phyloP scores from a whole-genome alignment of 2,329 filamentous ascomycete species.

The Colletotrichum falcatum region DNA sequence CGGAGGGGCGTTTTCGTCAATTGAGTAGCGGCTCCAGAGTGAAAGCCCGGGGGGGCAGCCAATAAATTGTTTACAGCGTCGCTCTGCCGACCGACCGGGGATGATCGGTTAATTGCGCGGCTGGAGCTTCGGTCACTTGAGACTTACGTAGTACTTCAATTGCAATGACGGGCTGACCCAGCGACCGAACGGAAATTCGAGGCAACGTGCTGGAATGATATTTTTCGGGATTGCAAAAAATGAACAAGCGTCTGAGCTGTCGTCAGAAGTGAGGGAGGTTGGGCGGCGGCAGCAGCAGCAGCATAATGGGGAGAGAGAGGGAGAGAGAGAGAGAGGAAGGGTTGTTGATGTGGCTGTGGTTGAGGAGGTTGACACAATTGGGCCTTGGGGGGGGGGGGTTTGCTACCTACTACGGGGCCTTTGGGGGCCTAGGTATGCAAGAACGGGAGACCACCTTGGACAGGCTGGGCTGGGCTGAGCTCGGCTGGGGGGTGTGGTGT shows the following conservation, averaged over 20 bases:
- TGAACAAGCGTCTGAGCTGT: constrained; percentile 19
- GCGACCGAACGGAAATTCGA: neutral
- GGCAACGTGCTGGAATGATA: constrained; percentile 27
- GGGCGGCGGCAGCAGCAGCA: constrained; percentile 38
- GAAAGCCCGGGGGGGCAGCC: constrained; percentile 29
- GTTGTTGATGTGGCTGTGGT: constrained; percentile 37
- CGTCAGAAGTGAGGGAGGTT: constrained; percentile 39
- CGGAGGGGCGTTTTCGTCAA: constrained; percentile 37
- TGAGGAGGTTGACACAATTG: constrained; percentile 39
- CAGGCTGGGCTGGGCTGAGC: constrained; percentile 23
- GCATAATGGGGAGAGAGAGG: constrained; percentile 1
- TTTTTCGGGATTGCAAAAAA: constrained; percentile 11
- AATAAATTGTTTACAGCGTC: constrained; percentile 50
- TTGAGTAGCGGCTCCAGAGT: constrained; percentile 41
- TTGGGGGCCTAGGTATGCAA: constrained; percentile 12
- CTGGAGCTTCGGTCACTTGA: constrained; percentile 27
- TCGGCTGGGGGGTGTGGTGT: constrained; percentile 35
- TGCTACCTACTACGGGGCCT: constrained; percentile 28
- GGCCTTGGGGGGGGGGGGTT: constrained; percentile 18
- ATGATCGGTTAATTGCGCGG: constrained; percentile 33
- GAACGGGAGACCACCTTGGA: constrained; percentile 30
- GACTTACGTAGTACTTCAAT: constrained; percentile 27
- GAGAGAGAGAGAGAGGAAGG: constrained; percentile 19
- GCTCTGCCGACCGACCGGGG: constrained; percentile 42
- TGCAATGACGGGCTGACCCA: constrained; percentile 16